Conservation (phyloP, 306 rosid species). For the Glycine latifolia region DNA sequence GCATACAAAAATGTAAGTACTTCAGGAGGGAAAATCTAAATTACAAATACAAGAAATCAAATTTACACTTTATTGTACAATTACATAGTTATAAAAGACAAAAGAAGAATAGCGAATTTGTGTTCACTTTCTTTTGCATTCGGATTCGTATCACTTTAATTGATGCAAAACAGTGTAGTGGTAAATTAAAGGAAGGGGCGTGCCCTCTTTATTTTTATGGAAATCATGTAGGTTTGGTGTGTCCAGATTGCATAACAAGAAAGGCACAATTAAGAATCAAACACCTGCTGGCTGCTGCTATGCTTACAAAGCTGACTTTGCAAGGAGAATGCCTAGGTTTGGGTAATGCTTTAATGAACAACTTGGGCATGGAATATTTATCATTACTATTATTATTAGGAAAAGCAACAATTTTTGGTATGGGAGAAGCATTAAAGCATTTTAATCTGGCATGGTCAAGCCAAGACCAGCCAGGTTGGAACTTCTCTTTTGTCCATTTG, state of each 20-base stretch:
- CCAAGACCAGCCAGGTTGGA: constrained; percentile 50
- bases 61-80: background rate
- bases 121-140: background rate
- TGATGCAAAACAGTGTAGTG: constrained; percentile 18
- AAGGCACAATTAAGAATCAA: constrained; percentile 23
- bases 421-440: constrained; percentile 36
- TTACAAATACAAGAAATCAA: background rate
- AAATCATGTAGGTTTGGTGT: constrained; percentile 24
- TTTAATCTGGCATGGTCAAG: constrained; percentile 47
- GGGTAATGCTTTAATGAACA: constrained; percentile 48
- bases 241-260: constrained; percentile 43
- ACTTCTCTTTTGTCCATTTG: constrained; percentile 54
- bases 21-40: background rate
- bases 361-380: constrained; percentile 34
- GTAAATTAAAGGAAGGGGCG: constrained; percentile 26
- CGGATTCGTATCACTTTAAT: background rate
- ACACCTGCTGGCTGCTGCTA: constrained; percentile 25
- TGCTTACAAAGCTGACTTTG: constrained; percentile 50
- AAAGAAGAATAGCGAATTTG: background rate
- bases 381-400: background rate
- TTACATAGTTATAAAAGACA: too few relatives aligned
- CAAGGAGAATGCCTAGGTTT: constrained; percentile 46
- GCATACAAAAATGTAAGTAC: too few relatives aligned
- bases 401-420: constrained; percentile 33
- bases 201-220: constrained; percentile 1